Evolutionary conservation across 2,329 filamentous ascomycete genomes (phyloP), one percentile per base, ranked within the genome.

Genomic region (Calcarisporium arbuscula): DNA sequence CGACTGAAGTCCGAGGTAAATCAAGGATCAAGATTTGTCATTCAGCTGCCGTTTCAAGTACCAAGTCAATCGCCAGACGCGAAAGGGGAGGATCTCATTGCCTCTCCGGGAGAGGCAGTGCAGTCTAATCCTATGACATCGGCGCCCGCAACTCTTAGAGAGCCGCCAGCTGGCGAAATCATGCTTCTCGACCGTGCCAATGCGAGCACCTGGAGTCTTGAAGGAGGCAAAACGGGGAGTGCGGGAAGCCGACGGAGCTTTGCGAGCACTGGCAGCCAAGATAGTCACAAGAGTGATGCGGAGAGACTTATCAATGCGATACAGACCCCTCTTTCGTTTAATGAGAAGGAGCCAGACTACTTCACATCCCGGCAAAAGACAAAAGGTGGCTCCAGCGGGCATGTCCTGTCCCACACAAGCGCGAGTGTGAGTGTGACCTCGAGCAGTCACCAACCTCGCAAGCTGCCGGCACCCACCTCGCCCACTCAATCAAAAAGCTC

Each of bases 1-100:
- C 77, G 86, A 2, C 62, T 95, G 2, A 90, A 88, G 49, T 94
- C 87, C 0, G 85, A 92, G 49, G 74, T 83, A 52, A 83, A 83
- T 3, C 84, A 82, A 47, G 88, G 89, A 1, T 89, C 87, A 14
- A 73, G 84, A 34, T 94, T 95, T 44, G 78, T 87, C 15, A 76
- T 95, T 17, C 77, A 85, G 43, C 64, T 95, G 19, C 82, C 83
- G 0, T 92, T 95, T 44, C 68, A 78, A 7, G 53, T 89, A 1
- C 79, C 60, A 0, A 60, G 66, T 1, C 61, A 68, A 28, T 41
- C 48, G 4, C 44, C 57, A 3, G 49, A 53, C 5, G 50, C 50
- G 0, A 34, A 43, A 7, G 47, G 35, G 4, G 47, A 35, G 2
- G 33, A 40, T 11, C 19, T 17, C 8, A 32, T 23, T 4, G 21